Percentiles rank a stretch among this genome's conserved stretches.
phyloP scores from a whole-genome alignment of 352 stramenopile species.

The Globisporangium ultimum region DNA sequence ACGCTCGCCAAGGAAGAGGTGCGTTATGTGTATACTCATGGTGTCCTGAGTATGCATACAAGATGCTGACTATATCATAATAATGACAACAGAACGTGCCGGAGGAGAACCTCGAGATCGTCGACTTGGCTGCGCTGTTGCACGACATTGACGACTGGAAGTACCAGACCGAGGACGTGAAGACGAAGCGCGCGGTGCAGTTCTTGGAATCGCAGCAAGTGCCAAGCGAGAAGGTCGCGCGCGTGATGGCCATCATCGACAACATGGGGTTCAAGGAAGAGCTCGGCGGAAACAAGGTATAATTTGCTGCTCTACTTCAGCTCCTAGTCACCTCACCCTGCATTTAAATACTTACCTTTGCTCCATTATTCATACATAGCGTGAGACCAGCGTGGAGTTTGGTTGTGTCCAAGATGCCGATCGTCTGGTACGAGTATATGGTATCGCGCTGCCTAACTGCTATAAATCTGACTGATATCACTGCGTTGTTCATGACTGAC shows the following conservation, averaged over 20 bases:
- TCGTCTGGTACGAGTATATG: conserved; percentile 43
- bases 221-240: conserved; percentile 39
- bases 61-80: not conserved
- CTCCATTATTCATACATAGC: conserved; percentile 11
- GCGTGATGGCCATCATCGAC: conserved; percentile 81
- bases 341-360: no score
- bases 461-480: not conserved
- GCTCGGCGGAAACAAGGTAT: conserved; percentile 26
- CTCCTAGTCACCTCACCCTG: no score
- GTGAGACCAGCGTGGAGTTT: conserved; percentile 58
- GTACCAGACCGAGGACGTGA: conserved; percentile 37
- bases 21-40: not conserved
- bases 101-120: conserved; percentile 60
- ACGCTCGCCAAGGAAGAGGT: conserved; percentile 77
- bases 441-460: no score
- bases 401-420: conserved; percentile 90
- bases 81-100: conserved; percentile 39
- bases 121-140: conserved; percentile 81
- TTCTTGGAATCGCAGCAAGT: conserved; percentile 61
- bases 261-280: conserved; percentile 87
- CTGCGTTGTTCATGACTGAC: not conserved
- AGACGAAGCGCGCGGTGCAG: conserved; percentile 52
- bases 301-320: conserved; percentile 21
- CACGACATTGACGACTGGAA: conserved; percentile 93
- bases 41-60: not conserved